These are phyloP conservation scores for Licmophora abbreviata DNA, from an alignment of 108 stramenopile species.

Conservation along the genomic window DNA sequence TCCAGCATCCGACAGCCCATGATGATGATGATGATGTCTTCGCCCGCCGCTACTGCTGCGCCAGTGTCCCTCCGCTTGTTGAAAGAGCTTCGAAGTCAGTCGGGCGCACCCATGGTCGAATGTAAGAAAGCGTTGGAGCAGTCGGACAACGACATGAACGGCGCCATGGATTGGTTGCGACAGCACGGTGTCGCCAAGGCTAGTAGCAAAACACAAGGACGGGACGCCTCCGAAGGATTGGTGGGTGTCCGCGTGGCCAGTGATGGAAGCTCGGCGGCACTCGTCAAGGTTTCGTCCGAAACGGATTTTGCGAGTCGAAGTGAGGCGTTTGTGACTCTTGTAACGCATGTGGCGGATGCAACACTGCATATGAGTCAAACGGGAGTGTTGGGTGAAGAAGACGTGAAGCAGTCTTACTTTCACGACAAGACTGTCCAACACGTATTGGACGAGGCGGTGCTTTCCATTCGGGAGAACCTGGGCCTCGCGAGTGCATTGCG, in stretches of 20 bases:
- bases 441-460: slow-evolving; percentile 57
- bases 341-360: slow-evolving; percentile 51
- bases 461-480: slow-evolving; percentile 75
- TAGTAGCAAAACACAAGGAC: slow-evolving; percentile 47
- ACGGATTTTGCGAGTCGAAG: slow-evolving; percentile 74
- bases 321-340: slow-evolving; percentile 51
- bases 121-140: slow-evolving; percentile 73
- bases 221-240: slow-evolving; percentile 65
- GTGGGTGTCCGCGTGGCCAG: slow-evolving; percentile 40
- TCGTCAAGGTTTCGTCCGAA: slow-evolving; percentile 67
- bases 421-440: slow-evolving; percentile 27
- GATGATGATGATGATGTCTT: too few species aligned
- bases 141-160: slow-evolving; percentile 29
- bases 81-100: slow-evolving; percentile 50
- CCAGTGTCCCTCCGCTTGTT: too few species aligned
- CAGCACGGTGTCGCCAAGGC: slow-evolving; percentile 74
- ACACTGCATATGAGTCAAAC: slow-evolving; percentile 17
- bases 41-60: too few species aligned
- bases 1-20: too few species aligned
- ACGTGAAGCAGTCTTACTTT: slow-evolving; percentile 18
- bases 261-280: slow-evolving; percentile 41
- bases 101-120: slow-evolving; percentile 83
- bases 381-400: slow-evolving; percentile 16
- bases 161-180: slow-evolving; percentile 75
- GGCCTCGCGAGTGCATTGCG: slow-evolving; percentile 35